phyloP scores from a whole-genome alignment of 2,329 filamentous ascomycete genomes.

The Delphinella strobiligena region DNA sequence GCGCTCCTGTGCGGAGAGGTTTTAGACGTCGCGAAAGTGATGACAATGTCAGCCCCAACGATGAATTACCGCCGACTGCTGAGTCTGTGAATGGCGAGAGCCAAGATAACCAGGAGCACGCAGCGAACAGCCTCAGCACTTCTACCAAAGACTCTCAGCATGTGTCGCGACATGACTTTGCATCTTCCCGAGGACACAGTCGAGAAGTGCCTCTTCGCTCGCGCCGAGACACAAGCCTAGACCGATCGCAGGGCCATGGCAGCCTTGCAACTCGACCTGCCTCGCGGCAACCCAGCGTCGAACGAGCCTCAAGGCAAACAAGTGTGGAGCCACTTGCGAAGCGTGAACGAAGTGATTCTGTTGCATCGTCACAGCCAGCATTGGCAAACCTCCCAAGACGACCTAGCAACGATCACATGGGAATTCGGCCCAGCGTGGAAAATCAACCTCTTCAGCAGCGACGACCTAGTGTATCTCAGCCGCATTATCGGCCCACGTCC shows the following conservation, averaged over 20 bases:
- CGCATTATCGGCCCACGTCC: conserved; percentile 34
- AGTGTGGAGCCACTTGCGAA: conserved; percentile 12
- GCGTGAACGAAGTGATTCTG: conserved; percentile 4
- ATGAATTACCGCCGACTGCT: conserved; percentile 14
- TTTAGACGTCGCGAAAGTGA: conserved; percentile 45
- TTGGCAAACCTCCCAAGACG: neutral
- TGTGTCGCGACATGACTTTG: conserved; percentile 24
- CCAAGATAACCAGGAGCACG: conserved; percentile 1
- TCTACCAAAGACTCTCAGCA: conserved; percentile 16
- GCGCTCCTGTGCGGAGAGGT: conserved; percentile 60
- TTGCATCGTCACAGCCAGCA: neutral
- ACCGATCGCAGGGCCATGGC: conserved; percentile 16
- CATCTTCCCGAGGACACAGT: conserved; percentile 13
- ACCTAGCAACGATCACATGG: conserved; percentile 16
- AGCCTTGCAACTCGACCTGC: conserved; percentile 17
- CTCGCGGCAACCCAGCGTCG: conserved; percentile 19
- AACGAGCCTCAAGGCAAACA: conserved; percentile 15
- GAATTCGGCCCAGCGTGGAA: conserved; percentile 12
- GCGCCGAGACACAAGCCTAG: conserved; percentile 14
- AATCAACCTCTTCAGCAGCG: conserved; percentile 22
- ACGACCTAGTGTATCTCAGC: conserved; percentile 26
- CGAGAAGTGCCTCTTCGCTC: conserved; percentile 15
- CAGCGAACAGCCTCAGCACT: conserved; percentile 19
- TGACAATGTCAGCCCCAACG: conserved; percentile 29
- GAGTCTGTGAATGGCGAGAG: neutral